These are phyloP conservation scores for Fomitopsis palustris DNA, from an alignment of 1,284 basidiomycete genomes.

Conservation along the genomic window DNA sequence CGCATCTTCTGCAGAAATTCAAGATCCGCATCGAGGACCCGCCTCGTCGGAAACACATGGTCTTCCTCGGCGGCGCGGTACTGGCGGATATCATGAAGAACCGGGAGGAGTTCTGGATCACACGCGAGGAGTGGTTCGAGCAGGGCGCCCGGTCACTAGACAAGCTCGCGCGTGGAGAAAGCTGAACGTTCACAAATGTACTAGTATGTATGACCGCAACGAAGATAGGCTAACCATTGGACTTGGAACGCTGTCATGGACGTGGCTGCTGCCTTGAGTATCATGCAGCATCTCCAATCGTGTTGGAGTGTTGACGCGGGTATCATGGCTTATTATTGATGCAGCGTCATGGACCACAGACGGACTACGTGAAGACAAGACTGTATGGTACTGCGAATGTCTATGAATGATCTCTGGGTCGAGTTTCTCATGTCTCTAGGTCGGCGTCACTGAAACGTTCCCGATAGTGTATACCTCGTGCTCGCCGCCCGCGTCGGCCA, in stretches of 20 bases:
- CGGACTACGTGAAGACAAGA: too few relatives aligned
- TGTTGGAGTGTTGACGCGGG: too few relatives aligned
- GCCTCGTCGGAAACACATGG: slow-evolving; percentile 98
- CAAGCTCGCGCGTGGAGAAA: slow-evolving; percentile 74
- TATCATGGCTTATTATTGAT: too few relatives aligned
- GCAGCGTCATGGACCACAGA: too few relatives aligned
- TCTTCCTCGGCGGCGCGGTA: slow-evolving; percentile 96
- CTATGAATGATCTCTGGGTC: too few relatives aligned
- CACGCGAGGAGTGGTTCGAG: slow-evolving; percentile 91
- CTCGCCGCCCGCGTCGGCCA: background rate
- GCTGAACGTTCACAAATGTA: slow-evolving; percentile 22
- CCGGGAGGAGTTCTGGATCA: slow-evolving; percentile 93
- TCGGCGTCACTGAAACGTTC: too few relatives aligned
- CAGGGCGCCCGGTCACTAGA: slow-evolving; percentile 80
- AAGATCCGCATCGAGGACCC: slow-evolving; percentile 99
- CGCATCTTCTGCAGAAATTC: slow-evolving; percentile 79
- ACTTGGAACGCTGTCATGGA: background rate
- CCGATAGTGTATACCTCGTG: too few relatives aligned
- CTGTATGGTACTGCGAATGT: too few relatives aligned
- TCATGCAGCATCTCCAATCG: too few relatives aligned
- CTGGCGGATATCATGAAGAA: slow-evolving; percentile 98
- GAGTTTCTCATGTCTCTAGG: too few relatives aligned
- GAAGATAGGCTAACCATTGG: background rate
- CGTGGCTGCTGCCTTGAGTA: background rate
- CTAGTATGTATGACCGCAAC: background rate